These are phyloP conservation scores for Cyberlindnera euphorbiae DNA, from an alignment of 805 yeast genomes.

Conservation along the genomic window DNA sequence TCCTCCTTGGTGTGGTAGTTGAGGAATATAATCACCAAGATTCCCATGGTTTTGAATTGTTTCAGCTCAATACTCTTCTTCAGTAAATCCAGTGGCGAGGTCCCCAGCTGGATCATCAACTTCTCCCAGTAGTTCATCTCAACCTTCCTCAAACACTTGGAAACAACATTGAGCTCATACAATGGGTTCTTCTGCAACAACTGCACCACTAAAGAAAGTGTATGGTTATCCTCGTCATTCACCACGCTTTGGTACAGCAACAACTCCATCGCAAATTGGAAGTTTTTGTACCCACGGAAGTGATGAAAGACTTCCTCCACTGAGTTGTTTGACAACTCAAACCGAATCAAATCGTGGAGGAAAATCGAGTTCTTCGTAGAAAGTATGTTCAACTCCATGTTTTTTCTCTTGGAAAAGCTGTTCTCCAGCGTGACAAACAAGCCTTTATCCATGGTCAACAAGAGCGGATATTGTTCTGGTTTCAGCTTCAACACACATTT, in stretches of 20 bases:
- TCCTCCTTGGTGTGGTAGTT: constrained; percentile 27
- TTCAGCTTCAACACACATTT: constrained; percentile 24
- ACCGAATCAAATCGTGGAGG: constrained; percentile 41
- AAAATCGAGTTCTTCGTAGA: constrained; percentile 36
- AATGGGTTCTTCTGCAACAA: constrained; percentile 22
- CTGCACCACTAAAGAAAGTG: constrained; percentile 14
- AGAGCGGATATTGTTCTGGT: constrained; percentile 27
- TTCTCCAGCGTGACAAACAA: constrained; percentile 41
- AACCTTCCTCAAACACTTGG: constrained; percentile 48
- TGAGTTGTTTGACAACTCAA: constrained; percentile 29
- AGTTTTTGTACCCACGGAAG: constrained; percentile 31
- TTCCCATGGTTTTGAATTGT: constrained; percentile 43
- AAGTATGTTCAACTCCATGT: constrained; percentile 31
- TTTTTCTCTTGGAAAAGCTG: constrained; percentile 25
- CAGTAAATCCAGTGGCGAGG: constrained; percentile 40
- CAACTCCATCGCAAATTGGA: constrained; percentile 42
- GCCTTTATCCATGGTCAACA: constrained; percentile 26
- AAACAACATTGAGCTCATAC: constrained; percentile 31
- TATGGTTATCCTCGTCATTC: constrained; percentile 20
- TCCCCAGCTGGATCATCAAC: constrained; percentile 34
- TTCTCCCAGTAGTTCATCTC: constrained; percentile 43
- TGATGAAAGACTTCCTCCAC: constrained; percentile 16
- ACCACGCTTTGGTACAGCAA: constrained; percentile 34
- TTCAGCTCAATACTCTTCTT: constrained; percentile 34
- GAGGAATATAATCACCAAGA: constrained; percentile 41